Evolutionary conservation across 768 basidiomycete species (phyloP).

Genomic region (Lactarius psammicola): DNA sequence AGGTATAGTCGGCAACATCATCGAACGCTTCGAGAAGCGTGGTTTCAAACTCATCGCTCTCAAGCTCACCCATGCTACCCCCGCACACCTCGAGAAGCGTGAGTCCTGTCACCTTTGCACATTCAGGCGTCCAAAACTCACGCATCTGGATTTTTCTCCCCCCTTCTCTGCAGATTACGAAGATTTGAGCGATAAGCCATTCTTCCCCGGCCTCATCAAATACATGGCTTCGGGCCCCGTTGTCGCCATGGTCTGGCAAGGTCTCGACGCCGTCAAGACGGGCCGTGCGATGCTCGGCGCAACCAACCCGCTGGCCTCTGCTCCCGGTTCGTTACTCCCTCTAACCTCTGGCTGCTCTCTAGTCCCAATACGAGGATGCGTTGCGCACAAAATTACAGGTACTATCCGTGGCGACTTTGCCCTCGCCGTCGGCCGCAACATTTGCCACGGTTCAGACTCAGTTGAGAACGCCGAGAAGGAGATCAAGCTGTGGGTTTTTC

Average conservation of each 20-base stretch:
- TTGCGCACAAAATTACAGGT: slow-evolving; percentile 44
- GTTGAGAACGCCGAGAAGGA: slow-evolving; percentile 93
- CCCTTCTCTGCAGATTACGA: slow-evolving; percentile 71
- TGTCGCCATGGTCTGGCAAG: slow-evolving; percentile 94
- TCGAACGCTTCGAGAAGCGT: slow-evolving; percentile 93
- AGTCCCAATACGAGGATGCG: background rate
- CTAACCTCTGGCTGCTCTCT: no score
- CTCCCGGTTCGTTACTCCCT: slow-evolving; percentile 57
- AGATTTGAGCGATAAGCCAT: slow-evolving; percentile 89
- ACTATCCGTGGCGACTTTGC: slow-evolving; percentile 96
- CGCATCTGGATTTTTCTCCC: background rate
- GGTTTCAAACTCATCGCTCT: slow-evolving; percentile 97
- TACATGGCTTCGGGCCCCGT: slow-evolving; percentile 98
- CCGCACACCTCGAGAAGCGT: slow-evolving; percentile 91
- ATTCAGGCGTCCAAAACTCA: background rate
- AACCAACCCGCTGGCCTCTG: slow-evolving; percentile 92
- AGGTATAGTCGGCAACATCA: slow-evolving; percentile 92
- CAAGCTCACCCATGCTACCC: slow-evolving; percentile 80
- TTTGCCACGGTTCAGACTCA: slow-evolving; percentile 88
- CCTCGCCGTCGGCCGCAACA: slow-evolving; percentile 92
- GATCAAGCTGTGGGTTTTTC: slow-evolving; percentile 71
- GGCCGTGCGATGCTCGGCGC: slow-evolving; percentile 95
- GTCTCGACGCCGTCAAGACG: slow-evolving; percentile 90
- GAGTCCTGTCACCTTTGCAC: slow-evolving; percentile 15
- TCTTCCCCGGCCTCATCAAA: slow-evolving; percentile 95